Evolutionary conservation across 2,329 filamentous ascomycete species (phyloP).

Genomic region (Calonectria fujianensis): DNA sequence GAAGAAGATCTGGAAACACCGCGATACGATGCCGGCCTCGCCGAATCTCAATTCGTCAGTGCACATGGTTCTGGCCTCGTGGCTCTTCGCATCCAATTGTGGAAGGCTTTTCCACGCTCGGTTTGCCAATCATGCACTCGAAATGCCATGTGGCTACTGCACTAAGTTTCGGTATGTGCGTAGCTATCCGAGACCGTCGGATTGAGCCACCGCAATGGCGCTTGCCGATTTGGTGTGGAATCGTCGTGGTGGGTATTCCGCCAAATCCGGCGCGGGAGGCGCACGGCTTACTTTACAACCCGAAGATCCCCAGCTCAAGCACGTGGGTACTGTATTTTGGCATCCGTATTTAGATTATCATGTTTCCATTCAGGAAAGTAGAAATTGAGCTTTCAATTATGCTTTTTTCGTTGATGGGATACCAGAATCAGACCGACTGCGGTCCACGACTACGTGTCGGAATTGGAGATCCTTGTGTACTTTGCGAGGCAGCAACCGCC

Average conservation of each 20-base stretch:
- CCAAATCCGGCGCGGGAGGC: neutral
- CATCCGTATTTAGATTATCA: neutral
- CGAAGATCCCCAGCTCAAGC: neutral
- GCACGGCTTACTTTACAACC: neutral
- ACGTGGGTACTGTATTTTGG: neutral
- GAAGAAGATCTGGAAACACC: neutral
- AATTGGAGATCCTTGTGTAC: no score
- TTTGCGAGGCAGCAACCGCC: no score
- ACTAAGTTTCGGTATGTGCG: neutral
- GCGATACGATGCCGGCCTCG: neutral
- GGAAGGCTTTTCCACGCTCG: neutral
- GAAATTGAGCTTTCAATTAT: neutral
- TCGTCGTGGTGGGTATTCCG: neutral
- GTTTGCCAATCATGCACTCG: neutral
- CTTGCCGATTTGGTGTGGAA: neutral
- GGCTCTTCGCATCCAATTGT: neutral
- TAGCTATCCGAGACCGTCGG: neutral
- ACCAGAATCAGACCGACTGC: neutral
- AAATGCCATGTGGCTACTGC: neutral
- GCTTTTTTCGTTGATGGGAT: neutral
- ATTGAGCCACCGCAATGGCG: neutral
- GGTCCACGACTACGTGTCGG: no score
- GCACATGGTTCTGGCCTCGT: neutral
- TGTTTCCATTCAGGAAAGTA: neutral
- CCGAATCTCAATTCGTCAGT: neutral